Conservation (phyloP, 106 monocot genomes). For the Dioscorea dumetorum region DNA sequence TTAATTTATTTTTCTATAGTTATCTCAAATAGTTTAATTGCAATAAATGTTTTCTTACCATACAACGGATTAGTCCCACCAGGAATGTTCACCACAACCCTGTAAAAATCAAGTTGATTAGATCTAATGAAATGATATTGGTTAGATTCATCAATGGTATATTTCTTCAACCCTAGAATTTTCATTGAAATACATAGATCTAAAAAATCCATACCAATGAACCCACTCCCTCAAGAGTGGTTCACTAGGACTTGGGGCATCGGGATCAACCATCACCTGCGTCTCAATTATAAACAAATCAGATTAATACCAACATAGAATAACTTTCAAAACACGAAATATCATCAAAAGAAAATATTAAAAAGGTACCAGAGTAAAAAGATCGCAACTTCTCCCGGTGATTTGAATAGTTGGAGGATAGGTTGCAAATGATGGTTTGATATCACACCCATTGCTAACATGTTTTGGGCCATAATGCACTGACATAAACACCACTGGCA, state of each 20-base stretch:
- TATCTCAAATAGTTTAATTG: too few species aligned
- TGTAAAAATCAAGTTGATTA: neutral
- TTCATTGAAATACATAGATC: too few species aligned
- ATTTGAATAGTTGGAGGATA: slow-evolving; percentile 6
- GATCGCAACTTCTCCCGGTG: neutral
- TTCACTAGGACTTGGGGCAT: neutral
- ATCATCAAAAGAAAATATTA: neutral
- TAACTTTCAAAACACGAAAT: neutral
- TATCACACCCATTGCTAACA: slow-evolving; percentile 17
- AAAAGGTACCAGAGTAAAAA: slow-evolving; percentile 18
- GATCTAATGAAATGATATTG: too few species aligned
- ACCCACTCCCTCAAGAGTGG: neutral
- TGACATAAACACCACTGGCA: slow-evolving; percentile 1
- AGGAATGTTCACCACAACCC: neutral
- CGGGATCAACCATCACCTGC: slow-evolving; percentile 7
- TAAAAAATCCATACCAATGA: slow-evolving; percentile 1
- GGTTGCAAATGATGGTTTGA: slow-evolving; percentile 12
- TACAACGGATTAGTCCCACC: neutral
- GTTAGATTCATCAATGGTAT: too few species aligned
- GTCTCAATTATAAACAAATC: neutral
- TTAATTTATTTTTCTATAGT: too few species aligned
- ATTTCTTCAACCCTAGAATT: too few species aligned
- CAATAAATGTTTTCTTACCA: neutral
- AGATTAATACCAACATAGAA: neutral
- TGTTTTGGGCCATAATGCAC: slow-evolving; percentile 9